phyloP scores from a whole-genome alignment of 164 flowering plant genomes.

The Macadamia integrifolia region DNA sequence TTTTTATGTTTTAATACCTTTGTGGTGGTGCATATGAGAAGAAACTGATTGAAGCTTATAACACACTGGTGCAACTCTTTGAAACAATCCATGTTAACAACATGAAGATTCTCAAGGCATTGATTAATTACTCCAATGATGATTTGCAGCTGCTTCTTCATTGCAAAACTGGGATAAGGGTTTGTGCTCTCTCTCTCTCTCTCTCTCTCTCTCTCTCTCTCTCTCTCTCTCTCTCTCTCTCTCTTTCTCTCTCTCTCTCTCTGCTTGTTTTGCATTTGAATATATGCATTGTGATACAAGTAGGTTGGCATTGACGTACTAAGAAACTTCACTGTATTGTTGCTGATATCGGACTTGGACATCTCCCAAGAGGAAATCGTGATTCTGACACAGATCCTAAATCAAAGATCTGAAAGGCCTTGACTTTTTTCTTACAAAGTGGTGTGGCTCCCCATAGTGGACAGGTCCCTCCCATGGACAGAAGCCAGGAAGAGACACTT shows the following conservation, averaged over 20 bases:
- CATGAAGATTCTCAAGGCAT: constrained; percentile 50
- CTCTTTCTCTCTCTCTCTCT: no score
- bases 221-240: no score
- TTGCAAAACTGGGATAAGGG: constrained; percentile 40
- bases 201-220: neutral
- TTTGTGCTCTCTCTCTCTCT: constrained; percentile 6
- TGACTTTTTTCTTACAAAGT: constrained; percentile 1
- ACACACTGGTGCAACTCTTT: constrained; percentile 35
- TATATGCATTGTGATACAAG: no score
- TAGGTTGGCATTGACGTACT: constrained; percentile 18
- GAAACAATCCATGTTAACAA: constrained; percentile 58
- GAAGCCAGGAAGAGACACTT: constrained; percentile 21
- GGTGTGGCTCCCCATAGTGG: constrained; percentile 27
- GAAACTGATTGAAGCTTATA: constrained; percentile 38
- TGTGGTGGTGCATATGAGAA: constrained; percentile 39
- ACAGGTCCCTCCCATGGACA: constrained; percentile 9
- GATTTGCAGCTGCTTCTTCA: constrained; percentile 53
- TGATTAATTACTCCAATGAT: constrained; percentile 26
- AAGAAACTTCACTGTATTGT: constrained; percentile 17
- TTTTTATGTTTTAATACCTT: neutral
- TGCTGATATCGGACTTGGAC: constrained; percentile 20
- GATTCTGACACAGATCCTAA: constrained; percentile 2
- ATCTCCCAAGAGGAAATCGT: constrained; percentile 16
- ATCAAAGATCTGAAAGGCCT: no score
- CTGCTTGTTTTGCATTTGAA: no score